These are phyloP conservation scores for Coemansia sp. DNA, from an alignment of 371 early-diverging fungal species.

Conservation along the genomic window DNA sequence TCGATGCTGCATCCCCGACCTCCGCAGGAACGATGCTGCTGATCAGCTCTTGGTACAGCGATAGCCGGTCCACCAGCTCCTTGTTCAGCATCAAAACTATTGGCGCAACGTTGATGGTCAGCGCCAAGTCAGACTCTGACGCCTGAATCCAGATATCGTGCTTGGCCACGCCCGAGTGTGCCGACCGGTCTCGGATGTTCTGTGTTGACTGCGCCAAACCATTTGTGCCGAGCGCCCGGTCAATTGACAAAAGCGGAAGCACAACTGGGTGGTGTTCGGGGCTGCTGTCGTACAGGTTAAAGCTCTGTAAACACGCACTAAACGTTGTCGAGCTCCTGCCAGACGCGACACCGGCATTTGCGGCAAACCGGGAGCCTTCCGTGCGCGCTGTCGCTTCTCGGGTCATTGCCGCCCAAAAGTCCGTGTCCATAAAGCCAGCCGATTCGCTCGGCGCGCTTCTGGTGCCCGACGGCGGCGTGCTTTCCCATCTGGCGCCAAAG, in stretches of 20 bases:
- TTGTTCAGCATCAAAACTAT: constrained; percentile 31
- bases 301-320: constrained; percentile 29
- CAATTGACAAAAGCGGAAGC: constrained; percentile 25
- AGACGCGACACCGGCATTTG: not conserved
- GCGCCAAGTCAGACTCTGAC: constrained; percentile 17
- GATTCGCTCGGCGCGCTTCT: constrained; percentile 17
- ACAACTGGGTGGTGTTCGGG: constrained; percentile 38
- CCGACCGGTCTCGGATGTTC: not conserved
- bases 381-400: constrained; percentile 23
- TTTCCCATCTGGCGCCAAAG: constrained; percentile 37
- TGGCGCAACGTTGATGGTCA: constrained; percentile 40
- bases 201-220: not conserved
- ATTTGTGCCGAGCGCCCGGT: constrained; percentile 19
- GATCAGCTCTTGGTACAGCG: constrained; percentile 23
- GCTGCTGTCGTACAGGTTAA: constrained; percentile 43
- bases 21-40: constrained; percentile 3
- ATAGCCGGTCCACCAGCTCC: constrained; percentile 36
- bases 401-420: constrained; percentile 44
- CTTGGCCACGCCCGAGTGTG: constrained; percentile 11
- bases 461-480: constrained; percentile 17
- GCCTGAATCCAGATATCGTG: constrained; percentile 40
- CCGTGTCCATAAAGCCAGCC: constrained; percentile 29
- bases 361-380: not conserved
- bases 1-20: not conserved
- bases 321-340: constrained; percentile 15